Evolutionary conservation across 345 rosid species (phyloP).

Genomic region (Eucalyptus curtisii): DNA sequence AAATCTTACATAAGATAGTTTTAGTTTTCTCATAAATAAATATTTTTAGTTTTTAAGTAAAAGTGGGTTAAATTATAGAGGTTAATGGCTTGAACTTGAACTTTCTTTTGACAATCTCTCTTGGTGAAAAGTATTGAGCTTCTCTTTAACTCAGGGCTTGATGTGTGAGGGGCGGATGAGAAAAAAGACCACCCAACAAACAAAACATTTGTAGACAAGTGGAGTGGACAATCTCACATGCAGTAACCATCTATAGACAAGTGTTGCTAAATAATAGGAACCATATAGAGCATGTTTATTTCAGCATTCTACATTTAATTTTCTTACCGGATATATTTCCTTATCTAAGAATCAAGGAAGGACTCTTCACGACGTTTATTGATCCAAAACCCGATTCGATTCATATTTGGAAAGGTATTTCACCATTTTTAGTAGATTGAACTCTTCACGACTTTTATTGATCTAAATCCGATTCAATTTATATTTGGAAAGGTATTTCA

Average conservation of each 20-base stretch:
- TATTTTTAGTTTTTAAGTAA: no score
- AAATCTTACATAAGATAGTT: no score
- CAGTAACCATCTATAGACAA: accelerated
- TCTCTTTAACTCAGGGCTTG: not conserved
- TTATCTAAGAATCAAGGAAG: not conserved
- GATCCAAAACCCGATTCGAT: not conserved
- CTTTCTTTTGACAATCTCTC: no score
- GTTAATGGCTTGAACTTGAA: no score
- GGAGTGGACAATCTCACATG: not conserved
- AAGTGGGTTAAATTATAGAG: no score
- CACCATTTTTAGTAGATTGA: not conserved
- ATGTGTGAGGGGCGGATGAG: no score
- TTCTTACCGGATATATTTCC: not conserved
- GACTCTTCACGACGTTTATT: not conserved
- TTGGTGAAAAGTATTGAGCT: not conserved
- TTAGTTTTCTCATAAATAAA: no score
- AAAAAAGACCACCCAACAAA: no score
- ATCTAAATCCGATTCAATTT: not conserved
- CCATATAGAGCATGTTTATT: not conserved
- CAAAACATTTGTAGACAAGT: no score
- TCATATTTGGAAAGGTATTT: not conserved
- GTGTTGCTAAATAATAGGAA: not conserved
- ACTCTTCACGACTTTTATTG: not conserved
- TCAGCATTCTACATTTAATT: not conserved
- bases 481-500: not conserved